These are phyloP conservation scores for Saururus chinensis DNA, from an alignment of 164 flowering plant genomes.

Conservation along the genomic window DNA sequence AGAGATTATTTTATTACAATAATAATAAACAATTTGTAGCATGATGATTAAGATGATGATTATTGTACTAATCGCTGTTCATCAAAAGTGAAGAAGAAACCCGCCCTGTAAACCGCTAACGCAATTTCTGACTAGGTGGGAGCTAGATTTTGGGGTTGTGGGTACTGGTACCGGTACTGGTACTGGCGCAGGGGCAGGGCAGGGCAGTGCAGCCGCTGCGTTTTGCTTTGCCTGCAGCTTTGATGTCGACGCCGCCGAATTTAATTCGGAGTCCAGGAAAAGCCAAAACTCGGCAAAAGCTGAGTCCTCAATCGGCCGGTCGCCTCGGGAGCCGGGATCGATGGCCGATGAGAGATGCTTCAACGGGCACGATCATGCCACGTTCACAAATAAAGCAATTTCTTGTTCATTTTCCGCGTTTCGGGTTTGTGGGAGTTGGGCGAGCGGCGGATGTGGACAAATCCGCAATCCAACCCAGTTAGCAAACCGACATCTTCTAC, in stretches of 20 bases:
- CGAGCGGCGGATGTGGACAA: background rate
- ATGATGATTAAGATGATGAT: too few species aligned
- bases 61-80: background rate
- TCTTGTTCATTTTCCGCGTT: background rate
- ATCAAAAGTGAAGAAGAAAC: constrained; percentile 1
- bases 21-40: too few species aligned
- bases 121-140: background rate
- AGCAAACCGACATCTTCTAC: background rate
- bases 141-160: constrained; percentile 9
- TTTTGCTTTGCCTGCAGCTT: background rate
- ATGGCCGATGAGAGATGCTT: background rate
- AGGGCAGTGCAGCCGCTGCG: constrained; percentile 3
- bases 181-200: too few species aligned
- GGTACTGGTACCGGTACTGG: too few species aligned
- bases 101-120: constrained; percentile 6
- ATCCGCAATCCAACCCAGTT: background rate
- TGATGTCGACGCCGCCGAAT: constrained; percentile 14
- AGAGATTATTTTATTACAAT: too few species aligned
- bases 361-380: constrained; percentile 3
- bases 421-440: background rate
- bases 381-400: background rate
- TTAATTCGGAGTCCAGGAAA: background rate
- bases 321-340: constrained; percentile 3
- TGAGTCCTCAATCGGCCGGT: background rate
- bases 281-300: constrained; percentile 1